phyloP scores from a whole-genome alignment of 2,329 filamentous ascomycete genomes.

The Penicillium palitans region DNA sequence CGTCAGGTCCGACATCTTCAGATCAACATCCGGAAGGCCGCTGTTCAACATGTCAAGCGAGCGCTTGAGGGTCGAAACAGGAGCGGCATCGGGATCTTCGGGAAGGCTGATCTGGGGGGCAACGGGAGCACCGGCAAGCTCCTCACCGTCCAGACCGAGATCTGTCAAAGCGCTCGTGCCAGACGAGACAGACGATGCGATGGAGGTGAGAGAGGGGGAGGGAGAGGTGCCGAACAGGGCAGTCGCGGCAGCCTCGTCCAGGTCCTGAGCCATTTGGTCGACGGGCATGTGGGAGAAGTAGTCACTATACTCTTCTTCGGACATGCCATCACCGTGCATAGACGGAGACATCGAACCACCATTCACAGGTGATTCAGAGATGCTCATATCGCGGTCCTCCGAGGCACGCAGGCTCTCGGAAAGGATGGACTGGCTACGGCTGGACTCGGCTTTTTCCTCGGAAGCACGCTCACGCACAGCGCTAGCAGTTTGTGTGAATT shows the following conservation, averaged over 20 bases:
- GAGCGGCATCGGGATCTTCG: slow-evolving; percentile 27
- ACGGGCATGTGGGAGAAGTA: slow-evolving; percentile 37
- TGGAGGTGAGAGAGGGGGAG: slow-evolving; percentile 44
- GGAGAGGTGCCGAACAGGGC: slow-evolving; percentile 45
- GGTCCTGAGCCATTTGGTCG: slow-evolving; percentile 30
- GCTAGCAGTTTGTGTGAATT: slow-evolving; percentile 94
- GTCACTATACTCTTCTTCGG: slow-evolving; percentile 36
- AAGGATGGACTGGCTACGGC: slow-evolving; percentile 36
- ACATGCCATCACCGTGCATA: slow-evolving; percentile 30
- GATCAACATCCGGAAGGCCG: slow-evolving; percentile 36
- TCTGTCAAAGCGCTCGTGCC: slow-evolving; percentile 41
- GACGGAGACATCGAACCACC: slow-evolving; percentile 34
- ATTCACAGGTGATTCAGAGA: slow-evolving; percentile 34
- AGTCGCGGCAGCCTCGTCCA: slow-evolving; percentile 37
- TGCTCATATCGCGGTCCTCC: slow-evolving; percentile 31
- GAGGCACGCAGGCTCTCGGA: slow-evolving; percentile 48
- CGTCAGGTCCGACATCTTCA: slow-evolving; percentile 39
- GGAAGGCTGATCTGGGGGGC: slow-evolving; percentile 36
- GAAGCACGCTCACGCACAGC: slow-evolving; percentile 65
- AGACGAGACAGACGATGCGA: slow-evolving; percentile 45
- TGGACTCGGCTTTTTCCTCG: slow-evolving; percentile 36
- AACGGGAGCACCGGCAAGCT: slow-evolving; percentile 18
- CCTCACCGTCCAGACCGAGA: slow-evolving; percentile 31
- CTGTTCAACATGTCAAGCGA: slow-evolving; percentile 44
- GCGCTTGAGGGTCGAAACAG: slow-evolving; percentile 40